phyloP scores from a whole-genome alignment of 108 stramenopile genomes.

The Craspedostauros australis region DNA sequence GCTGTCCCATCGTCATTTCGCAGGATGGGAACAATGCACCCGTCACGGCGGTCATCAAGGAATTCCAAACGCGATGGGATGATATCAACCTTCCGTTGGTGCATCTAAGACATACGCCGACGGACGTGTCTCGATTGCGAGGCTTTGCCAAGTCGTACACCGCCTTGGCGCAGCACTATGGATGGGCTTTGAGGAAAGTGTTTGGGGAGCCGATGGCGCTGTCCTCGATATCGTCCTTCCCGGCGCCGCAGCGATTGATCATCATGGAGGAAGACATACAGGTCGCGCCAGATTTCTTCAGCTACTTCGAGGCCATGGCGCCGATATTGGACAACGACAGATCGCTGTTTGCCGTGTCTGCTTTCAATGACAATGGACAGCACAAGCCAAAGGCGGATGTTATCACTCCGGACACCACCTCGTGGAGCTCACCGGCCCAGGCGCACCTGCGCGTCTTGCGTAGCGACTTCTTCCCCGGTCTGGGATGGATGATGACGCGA shows the following conservation, averaged over 20 bases:
- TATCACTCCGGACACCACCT: conserved; percentile 40
- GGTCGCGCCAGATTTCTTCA: conserved; percentile 89
- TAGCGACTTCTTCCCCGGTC: conserved; percentile 91
- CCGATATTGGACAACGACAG: conserved; percentile 69
- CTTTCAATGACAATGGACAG: conserved; percentile 92
- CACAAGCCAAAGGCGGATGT: too few species aligned
- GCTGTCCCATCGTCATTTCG: conserved; percentile 68
- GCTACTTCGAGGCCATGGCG: conserved; percentile 74
- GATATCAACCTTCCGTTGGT: conserved; percentile 47
- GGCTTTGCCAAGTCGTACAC: conserved; percentile 47
- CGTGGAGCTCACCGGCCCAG: too few species aligned
- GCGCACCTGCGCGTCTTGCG: conserved; percentile 54
- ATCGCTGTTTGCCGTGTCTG: conserved; percentile 80
- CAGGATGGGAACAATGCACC: conserved; percentile 64
- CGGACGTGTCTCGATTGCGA: too few species aligned
- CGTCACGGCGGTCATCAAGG: conserved; percentile 42
- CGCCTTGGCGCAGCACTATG: conserved; percentile 69
- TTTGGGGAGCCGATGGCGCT: conserved; percentile 39
- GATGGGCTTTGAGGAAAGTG: conserved; percentile 70
- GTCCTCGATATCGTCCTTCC: neutral
- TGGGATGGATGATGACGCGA: conserved; percentile 94
- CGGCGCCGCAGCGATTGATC: conserved; percentile 59
- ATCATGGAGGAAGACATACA: conserved; percentile 90
- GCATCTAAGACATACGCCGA: conserved; percentile 29
- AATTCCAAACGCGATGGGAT: conserved; percentile 38